Evolutionary conservation across 768 basidiomycete species (phyloP).

Genomic region (Macrolepiota albuminosa): DNA sequence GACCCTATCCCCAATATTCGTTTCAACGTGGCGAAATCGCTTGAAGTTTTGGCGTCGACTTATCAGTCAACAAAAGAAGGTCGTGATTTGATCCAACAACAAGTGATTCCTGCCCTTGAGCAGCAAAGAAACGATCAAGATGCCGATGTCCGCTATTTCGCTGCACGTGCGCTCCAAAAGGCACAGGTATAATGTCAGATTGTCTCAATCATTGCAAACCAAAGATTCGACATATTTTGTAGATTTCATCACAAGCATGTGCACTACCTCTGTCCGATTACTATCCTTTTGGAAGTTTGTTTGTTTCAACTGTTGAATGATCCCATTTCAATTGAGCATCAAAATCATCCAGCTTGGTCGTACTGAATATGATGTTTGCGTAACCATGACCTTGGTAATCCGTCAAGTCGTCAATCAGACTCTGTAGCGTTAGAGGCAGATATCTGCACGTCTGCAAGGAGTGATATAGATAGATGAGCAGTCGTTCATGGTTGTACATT

Average conservation of each 20-base stretch:
- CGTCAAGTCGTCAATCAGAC: background rate
- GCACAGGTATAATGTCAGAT: slow-evolving; percentile 20
- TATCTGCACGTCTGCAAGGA: no score
- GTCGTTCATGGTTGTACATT: background rate
- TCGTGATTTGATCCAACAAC: slow-evolving; percentile 63
- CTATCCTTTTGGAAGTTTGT: background rate
- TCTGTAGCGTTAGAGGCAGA: slow-evolving; percentile 16
- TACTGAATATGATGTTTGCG: background rate
- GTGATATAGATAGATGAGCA: no score
- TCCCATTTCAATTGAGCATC: background rate
- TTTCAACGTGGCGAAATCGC: slow-evolving; percentile 95
- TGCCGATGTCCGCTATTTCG: slow-evolving; percentile 96
- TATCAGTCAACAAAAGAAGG: slow-evolving; percentile 67
- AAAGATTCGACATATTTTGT: background rate
- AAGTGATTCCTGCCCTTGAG: slow-evolving; percentile 79
- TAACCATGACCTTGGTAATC: background rate
- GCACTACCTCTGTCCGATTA: background rate
- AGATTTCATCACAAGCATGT: background rate
- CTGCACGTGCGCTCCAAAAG: slow-evolving; percentile 72
- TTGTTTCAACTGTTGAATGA: background rate
- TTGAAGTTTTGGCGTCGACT: slow-evolving; percentile 81
- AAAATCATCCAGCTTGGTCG: background rate
- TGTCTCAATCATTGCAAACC: background rate
- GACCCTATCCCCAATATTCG: slow-evolving; percentile 99
- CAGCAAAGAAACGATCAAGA: slow-evolving; percentile 85